Conservation (phyloP, 2,329 filamentous ascomycete genomes). For the Zymoseptoria brevis region DNA sequence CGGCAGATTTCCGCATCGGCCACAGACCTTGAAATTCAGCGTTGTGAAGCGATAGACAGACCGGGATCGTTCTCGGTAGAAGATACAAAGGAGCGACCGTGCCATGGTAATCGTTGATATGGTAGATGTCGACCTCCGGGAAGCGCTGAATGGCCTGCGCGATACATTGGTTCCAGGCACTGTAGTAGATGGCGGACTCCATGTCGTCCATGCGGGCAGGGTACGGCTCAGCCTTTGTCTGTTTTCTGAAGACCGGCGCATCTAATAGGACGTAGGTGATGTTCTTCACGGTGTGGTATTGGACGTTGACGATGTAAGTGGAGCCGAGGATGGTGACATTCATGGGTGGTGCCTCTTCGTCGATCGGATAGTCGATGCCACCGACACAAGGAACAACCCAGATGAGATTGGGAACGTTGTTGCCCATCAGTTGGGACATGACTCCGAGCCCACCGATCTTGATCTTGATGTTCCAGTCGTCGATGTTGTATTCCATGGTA, state of each 20-base stretch:
- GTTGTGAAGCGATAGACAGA: conserved; percentile 57
- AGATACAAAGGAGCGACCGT: conserved; percentile 55
- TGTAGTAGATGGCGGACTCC: conserved; percentile 58
- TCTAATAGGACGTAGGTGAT: conserved; percentile 61
- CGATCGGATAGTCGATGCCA: conserved; percentile 53
- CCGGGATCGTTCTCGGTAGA: conserved; percentile 51
- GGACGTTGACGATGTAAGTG: conserved; percentile 52
- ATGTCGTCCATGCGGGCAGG: conserved; percentile 60
- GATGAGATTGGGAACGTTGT: conserved; percentile 55
- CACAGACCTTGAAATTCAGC: conserved; percentile 61
- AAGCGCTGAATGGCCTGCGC: conserved; percentile 54
- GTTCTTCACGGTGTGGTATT: conserved; percentile 54
- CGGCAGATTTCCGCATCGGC: conserved; percentile 54
- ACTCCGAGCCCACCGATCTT: conserved; percentile 62
- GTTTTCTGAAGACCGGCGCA: conserved; percentile 56
- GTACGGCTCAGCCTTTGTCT: conserved; percentile 55
- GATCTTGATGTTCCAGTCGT: conserved; percentile 61
- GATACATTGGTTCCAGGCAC: conserved; percentile 61
- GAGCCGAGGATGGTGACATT: conserved; percentile 51
- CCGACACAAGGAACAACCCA: conserved; percentile 47
- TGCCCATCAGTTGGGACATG: conserved; percentile 61
- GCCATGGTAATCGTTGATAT: conserved; percentile 58
- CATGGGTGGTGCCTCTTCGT: conserved; percentile 52
- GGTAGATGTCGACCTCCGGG: conserved; percentile 49
- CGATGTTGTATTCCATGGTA: conserved; percentile 64